Conservation (phyloP, 2,329 filamentous ascomycete species). For the Fusarium subtropicale region DNA sequence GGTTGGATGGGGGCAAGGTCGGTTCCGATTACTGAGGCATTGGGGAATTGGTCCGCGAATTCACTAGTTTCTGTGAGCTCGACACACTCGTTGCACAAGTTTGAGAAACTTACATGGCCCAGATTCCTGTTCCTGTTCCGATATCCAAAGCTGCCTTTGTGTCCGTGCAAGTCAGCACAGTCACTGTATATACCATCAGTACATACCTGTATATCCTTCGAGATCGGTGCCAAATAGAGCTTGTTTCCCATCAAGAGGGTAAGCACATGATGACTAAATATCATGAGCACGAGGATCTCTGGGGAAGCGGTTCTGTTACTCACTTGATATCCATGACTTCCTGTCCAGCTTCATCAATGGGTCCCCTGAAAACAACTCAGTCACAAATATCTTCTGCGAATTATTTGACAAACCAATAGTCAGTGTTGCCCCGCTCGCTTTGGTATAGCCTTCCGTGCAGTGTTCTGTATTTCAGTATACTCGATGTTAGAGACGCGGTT, state of each 20-base stretch:
- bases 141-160: background rate
- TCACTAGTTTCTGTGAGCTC: background rate
- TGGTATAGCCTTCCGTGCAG: slow-evolving; percentile 2
- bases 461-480: slow-evolving; percentile 1
- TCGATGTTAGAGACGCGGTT: background rate
- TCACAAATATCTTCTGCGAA: accelerated
- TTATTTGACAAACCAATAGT: background rate
- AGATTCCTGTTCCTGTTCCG: slow-evolving; percentile 18
- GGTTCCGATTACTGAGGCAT: background rate
- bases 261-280: background rate
- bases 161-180: accelerated
- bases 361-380: background rate
- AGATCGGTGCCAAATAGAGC: background rate
- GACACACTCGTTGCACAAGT: accelerated
- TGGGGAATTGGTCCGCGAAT: slow-evolving; percentile 4
- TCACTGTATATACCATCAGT: accelerated
- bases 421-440: background rate
- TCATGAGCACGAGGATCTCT: accelerated
- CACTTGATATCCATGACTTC: slow-evolving; percentile 21
- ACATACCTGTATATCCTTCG: background rate
- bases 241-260: background rate
- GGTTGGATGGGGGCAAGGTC: slow-evolving; percentile 15
- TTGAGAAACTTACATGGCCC: background rate
- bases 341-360: background rate
- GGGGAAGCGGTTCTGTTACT: accelerated